A percentile compares a stretch with the other conserved stretches of the same genome.
These are phyloP conservation scores for Candida stauntonica DNA, from an alignment of 805 yeast genomes.

Conservation along the genomic window DNA sequence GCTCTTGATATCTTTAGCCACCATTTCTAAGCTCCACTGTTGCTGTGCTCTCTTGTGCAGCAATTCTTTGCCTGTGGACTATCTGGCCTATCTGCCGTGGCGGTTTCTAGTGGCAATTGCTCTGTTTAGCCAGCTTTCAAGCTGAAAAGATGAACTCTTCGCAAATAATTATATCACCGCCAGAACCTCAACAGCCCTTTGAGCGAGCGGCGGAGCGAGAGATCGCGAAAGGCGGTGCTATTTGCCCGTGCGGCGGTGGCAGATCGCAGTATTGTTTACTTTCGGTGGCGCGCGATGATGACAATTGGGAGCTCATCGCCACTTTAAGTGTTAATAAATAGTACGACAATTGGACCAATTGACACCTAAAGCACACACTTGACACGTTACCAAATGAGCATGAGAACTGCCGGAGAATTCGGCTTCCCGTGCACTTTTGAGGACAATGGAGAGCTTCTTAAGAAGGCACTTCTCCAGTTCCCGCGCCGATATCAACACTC, in stretches of 20 bases:
- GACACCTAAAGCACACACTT: too few species aligned
- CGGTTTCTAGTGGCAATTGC: background rate
- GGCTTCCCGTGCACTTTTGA: constrained; percentile 14
- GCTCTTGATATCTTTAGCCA: constrained; percentile 1
- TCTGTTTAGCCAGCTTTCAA: background rate
- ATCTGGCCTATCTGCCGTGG: too few species aligned
- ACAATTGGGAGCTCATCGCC: background rate
- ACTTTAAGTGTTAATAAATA: too few species aligned
- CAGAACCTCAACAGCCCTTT: too few species aligned
- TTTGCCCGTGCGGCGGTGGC: background rate
- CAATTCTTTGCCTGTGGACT: too few species aligned
- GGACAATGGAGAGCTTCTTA: constrained; percentile 23
- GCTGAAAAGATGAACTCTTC: background rate
- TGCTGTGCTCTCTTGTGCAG: background rate
- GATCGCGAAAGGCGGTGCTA: too few species aligned
- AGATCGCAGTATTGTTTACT: too few species aligned
- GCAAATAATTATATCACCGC: background rate
- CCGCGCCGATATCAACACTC: constrained; percentile 33
- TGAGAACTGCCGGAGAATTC: background rate
- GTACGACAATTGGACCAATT: background rate
- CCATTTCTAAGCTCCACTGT: constrained; percentile 1
- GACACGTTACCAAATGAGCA: too few species aligned
- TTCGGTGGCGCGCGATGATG: background rate
- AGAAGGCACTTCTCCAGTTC: constrained; percentile 35
- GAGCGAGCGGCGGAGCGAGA: too few species aligned